A percentile compares a stretch with the other conserved stretches of the same genome.
phyloP scores from a whole-genome alignment of 768 basidiomycete species.

The Russula emetica region DNA sequence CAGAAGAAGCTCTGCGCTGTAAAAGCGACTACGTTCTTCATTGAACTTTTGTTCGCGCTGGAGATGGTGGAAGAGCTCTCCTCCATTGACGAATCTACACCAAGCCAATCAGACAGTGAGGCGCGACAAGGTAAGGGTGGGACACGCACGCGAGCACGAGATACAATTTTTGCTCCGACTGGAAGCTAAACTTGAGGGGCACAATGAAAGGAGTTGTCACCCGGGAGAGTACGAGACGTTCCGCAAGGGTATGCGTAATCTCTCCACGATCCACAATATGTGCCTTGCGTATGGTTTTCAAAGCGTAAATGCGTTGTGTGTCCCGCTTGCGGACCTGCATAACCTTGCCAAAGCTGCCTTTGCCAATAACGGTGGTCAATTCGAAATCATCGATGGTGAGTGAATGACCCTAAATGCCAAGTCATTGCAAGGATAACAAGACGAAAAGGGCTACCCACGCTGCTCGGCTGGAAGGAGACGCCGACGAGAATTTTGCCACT shows the following conservation, averaged over 20 bases:
- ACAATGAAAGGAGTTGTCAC: conserved; percentile 98
- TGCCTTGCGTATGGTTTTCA: conserved; percentile 84
- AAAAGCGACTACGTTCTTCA: conserved; percentile 93
- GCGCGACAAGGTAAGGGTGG: not conserved
- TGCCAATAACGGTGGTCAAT: conserved; percentile 93
- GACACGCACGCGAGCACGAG: conserved; percentile 77
- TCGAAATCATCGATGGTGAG: conserved; percentile 93
- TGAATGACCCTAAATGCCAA: conserved; percentile 53
- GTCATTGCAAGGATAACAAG: not conserved
- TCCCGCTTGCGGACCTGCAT: conserved; percentile 99
- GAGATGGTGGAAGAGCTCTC: conserved; percentile 96
- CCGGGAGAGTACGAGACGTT: conserved; percentile 89
- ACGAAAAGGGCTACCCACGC: conserved; percentile 36
- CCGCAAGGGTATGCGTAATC: conserved; percentile 95
- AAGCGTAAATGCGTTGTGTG: conserved; percentile 90
- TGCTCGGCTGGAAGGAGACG: conserved; percentile 78
- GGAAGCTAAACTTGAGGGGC: conserved; percentile 97
- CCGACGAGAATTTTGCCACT: conserved; percentile 86
- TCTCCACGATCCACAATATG: conserved; percentile 87
- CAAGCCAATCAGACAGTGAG: conserved; percentile 1
- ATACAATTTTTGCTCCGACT: conserved; percentile 93
- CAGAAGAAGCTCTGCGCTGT: conserved; percentile 92
- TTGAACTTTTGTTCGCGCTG: conserved; percentile 97
- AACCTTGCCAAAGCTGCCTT: conserved; percentile 97
- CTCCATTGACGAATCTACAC: conserved; percentile 89